Conservation (phyloP, 2,329 filamentous ascomycete genomes). For the Penicillium italicum region DNA sequence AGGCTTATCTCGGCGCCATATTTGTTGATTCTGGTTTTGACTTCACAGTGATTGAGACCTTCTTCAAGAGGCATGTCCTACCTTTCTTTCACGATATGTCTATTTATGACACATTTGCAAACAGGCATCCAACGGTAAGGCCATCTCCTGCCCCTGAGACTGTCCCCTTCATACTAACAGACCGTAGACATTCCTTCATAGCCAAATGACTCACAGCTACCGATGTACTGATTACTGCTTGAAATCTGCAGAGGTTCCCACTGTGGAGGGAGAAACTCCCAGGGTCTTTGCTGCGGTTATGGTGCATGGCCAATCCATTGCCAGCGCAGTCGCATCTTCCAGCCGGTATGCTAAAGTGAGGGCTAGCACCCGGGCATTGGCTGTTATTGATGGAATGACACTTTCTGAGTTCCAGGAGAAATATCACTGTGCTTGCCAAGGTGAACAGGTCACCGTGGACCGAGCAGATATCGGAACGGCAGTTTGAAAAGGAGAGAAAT, state of each 20-base stretch:
- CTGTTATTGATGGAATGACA: slow-evolving; percentile 48
- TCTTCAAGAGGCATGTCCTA: slow-evolving; percentile 71
- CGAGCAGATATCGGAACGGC: slow-evolving; percentile 29
- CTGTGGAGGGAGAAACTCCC: slow-evolving; percentile 44
- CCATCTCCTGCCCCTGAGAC: background rate
- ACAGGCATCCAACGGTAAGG: slow-evolving; percentile 69
- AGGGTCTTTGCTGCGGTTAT: slow-evolving; percentile 67
- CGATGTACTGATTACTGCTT: slow-evolving; percentile 60
- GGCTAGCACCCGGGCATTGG: slow-evolving; percentile 42
- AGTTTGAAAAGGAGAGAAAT: slow-evolving; percentile 18
- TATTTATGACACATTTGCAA: slow-evolving; percentile 82
- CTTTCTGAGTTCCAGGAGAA: slow-evolving; percentile 57
- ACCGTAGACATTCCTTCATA: slow-evolving; percentile 60
- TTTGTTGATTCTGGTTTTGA: slow-evolving; percentile 87
- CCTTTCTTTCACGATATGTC: slow-evolving; percentile 82
- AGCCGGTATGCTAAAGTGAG: slow-evolving; percentile 68
- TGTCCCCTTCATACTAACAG: background rate
- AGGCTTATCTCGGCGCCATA: slow-evolving; percentile 82
- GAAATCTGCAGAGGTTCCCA: slow-evolving; percentile 45
- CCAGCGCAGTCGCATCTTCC: slow-evolving; percentile 59
- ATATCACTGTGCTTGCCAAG: slow-evolving; percentile 63
- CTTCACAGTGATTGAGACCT: slow-evolving; percentile 66
- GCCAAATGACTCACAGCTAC: slow-evolving; percentile 61
- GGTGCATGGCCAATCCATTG: slow-evolving; percentile 68
- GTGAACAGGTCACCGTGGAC: slow-evolving; percentile 9